Evolutionary conservation across 129 eudicot genomes (phyloP).

Genomic region (Helianthus tuberosus): DNA sequence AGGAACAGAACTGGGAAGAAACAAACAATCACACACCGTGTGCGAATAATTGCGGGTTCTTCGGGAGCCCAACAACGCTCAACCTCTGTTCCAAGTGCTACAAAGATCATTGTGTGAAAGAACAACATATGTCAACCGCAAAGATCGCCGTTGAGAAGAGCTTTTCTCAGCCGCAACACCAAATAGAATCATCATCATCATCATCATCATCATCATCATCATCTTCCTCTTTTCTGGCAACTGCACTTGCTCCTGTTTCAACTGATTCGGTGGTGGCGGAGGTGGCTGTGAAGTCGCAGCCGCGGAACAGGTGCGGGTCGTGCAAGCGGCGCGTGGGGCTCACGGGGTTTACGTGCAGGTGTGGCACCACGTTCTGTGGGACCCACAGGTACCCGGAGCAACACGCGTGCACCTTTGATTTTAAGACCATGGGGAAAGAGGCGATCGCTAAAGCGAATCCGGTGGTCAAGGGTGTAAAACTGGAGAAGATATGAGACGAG

Average conservation of each 20-base stretch:
- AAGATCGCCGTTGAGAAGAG: slow-evolving; percentile 45
- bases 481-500: slow-evolving; percentile 50
- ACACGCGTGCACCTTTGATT: slow-evolving; percentile 60
- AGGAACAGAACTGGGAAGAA: slow-evolving; percentile 63
- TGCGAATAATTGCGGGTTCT: slow-evolving; percentile 60
- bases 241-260: background rate
- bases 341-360: slow-evolving; percentile 58
- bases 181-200: slow-evolving; percentile 12
- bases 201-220: slow-evolving; percentile 7
- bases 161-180: slow-evolving; percentile 24
- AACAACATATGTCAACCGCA: slow-evolving; percentile 47
- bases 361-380: slow-evolving; percentile 63
- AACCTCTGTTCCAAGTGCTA: slow-evolving; percentile 67
- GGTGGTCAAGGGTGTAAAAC: slow-evolving; percentile 50
- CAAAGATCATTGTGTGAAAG: slow-evolving; percentile 47
- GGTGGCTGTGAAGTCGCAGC: slow-evolving; percentile 16
- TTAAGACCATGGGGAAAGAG: slow-evolving; percentile 49
- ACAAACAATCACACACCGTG: slow-evolving; percentile 50
- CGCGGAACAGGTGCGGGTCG: slow-evolving; percentile 49
- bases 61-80: slow-evolving; percentile 54
- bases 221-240: slow-evolving; percentile 12
- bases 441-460: slow-evolving; percentile 63
- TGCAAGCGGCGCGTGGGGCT: slow-evolving; percentile 62
- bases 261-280: slow-evolving; percentile 16
- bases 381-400: slow-evolving; percentile 65